Conservation (phyloP, 768 basidiomycete genomes). For the Lyophyllum semitale region DNA sequence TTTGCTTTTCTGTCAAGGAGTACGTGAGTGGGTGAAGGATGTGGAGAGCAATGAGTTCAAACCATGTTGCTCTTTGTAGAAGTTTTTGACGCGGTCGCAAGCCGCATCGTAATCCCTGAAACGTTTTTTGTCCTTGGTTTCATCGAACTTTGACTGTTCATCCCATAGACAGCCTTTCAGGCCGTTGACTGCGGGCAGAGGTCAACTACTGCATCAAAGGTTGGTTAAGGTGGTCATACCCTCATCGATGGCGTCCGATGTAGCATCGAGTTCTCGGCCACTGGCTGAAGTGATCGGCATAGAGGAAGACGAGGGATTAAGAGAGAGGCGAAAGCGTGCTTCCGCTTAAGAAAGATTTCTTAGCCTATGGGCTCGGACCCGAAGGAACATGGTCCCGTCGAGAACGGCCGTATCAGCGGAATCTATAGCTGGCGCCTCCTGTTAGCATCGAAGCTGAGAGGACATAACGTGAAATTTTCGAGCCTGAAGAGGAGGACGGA, state of each 20-base stretch:
- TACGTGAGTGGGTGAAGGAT: background rate
- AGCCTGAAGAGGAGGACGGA: background rate
- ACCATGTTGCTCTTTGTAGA: conserved; percentile 71
- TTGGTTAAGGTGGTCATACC: conserved; percentile 25
- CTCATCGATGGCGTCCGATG: conserved; percentile 51
- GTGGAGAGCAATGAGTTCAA: background rate
- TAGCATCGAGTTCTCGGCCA: conserved; percentile 41
- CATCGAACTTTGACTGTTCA: conserved; percentile 57
- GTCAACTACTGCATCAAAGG: background rate
- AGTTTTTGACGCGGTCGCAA: conserved; percentile 64
- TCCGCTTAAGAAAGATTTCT: conserved; percentile 8
- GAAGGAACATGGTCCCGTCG: background rate
- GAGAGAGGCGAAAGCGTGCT: no score
- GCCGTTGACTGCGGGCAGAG: conserved; percentile 55
- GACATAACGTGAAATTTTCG: background rate
- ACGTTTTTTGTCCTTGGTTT: conserved; percentile 60
- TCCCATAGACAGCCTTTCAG: conserved; percentile 65
- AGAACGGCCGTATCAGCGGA: conserved; percentile 2
- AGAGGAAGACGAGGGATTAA: background rate
- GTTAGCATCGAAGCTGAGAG: conserved; percentile 1
- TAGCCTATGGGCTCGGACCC: background rate
- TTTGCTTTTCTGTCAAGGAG: conserved; percentile 1
- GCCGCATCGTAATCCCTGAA: conserved; percentile 76
- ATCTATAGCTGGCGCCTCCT: background rate
- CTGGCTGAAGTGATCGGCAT: conserved; percentile 27